Percentiles rank a stretch among this genome's conserved stretches.
phyloP scores from a whole-genome alignment of 108 stramenopile species.

The Cyclostephanos tholiformis region DNA sequence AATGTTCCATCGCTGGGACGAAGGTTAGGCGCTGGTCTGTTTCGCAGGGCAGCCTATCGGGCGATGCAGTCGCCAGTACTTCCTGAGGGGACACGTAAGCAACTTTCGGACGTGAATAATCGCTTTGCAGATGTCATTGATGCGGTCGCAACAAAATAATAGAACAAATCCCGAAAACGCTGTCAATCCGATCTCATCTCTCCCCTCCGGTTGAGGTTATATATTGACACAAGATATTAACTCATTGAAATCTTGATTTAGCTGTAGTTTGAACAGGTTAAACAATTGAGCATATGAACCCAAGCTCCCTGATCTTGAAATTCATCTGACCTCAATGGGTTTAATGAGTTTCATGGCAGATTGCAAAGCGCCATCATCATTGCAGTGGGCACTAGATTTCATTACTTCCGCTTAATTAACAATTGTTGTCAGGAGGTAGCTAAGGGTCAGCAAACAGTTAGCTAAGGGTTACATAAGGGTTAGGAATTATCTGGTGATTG shows the following conservation, averaged over 20 bases:
- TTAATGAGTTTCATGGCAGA: conserved; percentile 34
- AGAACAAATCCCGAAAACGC: neutral
- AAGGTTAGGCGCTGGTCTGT: conserved; percentile 64
- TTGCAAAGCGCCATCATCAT: conserved; percentile 12
- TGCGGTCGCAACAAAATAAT: conserved; percentile 9
- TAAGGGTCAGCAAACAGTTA: too few relatives aligned
- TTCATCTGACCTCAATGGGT: too few relatives aligned
- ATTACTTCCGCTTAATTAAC: conserved; percentile 32
- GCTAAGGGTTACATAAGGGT: too few relatives aligned
- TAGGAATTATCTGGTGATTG: too few relatives aligned
- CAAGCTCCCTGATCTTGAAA: too few relatives aligned
- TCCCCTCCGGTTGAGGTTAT: too few relatives aligned
- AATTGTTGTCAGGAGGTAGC: conserved; percentile 37
- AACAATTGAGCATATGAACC: too few relatives aligned
- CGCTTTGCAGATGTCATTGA: conserved; percentile 65
- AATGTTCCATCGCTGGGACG: conserved; percentile 59
- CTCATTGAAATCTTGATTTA: too few relatives aligned
- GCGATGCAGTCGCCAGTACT: conserved; percentile 56
- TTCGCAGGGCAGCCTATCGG: conserved; percentile 77
- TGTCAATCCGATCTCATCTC: too few relatives aligned
- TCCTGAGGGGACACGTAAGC: conserved; percentile 56
- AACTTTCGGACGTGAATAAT: conserved; percentile 58
- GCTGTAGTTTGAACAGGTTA: too few relatives aligned
- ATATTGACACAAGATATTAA: too few relatives aligned
- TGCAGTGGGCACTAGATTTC: conserved; percentile 30